Percentiles rank a stretch among this genome's conserved stretches.
Evolutionary conservation across 441 rosid genomes (phyloP).

Genomic region (Capsella rubella): DNA sequence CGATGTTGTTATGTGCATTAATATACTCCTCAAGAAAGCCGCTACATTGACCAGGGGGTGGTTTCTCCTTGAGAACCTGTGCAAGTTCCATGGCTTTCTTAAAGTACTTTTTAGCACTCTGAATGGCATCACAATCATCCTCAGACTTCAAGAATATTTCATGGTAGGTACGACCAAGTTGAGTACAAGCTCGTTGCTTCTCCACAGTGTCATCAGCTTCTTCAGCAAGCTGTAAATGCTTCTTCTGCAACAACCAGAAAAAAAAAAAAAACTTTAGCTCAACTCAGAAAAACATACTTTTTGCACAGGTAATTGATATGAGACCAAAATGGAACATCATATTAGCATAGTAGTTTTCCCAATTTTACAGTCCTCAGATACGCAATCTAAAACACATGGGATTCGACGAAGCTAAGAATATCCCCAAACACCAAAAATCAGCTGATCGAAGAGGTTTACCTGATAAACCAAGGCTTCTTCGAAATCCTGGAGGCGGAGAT

Average conservation of each 20-base stretch:
- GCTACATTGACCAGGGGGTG: slow-evolving; percentile 57
- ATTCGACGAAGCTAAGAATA: slow-evolving; percentile 1
- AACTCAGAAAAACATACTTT: background rate
- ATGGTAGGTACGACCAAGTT: slow-evolving; percentile 94
- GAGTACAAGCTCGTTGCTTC: slow-evolving; percentile 96
- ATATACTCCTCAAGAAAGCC: slow-evolving; percentile 88
- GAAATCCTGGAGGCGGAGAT: slow-evolving; percentile 70
- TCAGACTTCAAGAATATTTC: slow-evolving; percentile 69
- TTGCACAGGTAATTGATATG: background rate
- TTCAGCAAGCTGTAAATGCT: slow-evolving; percentile 87
- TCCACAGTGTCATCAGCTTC: slow-evolving; percentile 74
- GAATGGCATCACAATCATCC: slow-evolving; percentile 68
- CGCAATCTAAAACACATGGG: slow-evolving; percentile 2
- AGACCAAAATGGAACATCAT: too few species aligned
- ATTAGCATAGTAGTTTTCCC: background rate
- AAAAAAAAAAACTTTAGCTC: background rate
- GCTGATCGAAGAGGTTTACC: slow-evolving; percentile 47
- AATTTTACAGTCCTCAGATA: background rate
- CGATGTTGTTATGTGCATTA: slow-evolving; percentile 91
- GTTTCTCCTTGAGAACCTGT: slow-evolving; percentile 66
- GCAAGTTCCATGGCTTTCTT: slow-evolving; percentile 86
- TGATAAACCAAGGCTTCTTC: slow-evolving; percentile 77
- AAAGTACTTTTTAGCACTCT: slow-evolving; percentile 91
- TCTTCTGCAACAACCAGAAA: slow-evolving; percentile 58
- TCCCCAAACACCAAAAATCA: background rate